phyloP scores from a whole-genome alignment of 1,284 basidiomycete species.

The Ustilago tritici region DNA sequence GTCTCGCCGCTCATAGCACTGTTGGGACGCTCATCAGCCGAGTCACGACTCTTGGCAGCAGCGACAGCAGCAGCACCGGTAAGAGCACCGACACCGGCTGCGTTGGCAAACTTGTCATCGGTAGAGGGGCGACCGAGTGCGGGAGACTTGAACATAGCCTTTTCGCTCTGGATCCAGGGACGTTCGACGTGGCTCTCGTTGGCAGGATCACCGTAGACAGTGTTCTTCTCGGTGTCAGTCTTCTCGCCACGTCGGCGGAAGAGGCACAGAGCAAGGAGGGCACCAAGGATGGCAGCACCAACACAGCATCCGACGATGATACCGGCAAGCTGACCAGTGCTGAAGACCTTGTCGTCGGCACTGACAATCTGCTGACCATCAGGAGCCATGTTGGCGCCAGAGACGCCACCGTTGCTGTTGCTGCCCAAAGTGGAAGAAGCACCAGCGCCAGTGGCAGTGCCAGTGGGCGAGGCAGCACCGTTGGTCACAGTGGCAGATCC shows the following conservation, averaged over 20 bases:
- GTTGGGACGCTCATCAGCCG: slow-evolving; percentile 49
- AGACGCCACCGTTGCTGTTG: slow-evolving; percentile 10
- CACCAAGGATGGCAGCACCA: slow-evolving; percentile 59
- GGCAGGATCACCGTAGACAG: slow-evolving; percentile 36
- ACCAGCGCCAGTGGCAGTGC: slow-evolving; percentile 2
- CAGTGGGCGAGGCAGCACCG: slow-evolving; percentile 17
- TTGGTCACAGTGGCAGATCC: slow-evolving; percentile 28
- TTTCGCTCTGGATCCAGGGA: slow-evolving; percentile 56
- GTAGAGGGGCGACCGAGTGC: slow-evolving; percentile 40
- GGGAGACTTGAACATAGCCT: slow-evolving; percentile 47
- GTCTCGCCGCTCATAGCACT: slow-evolving; percentile 54
- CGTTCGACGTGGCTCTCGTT: slow-evolving; percentile 53
- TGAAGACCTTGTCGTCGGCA: slow-evolving; percentile 37
- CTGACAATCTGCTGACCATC: slow-evolving; percentile 37
- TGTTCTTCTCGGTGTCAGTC: slow-evolving; percentile 41
- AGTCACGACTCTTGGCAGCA: slow-evolving; percentile 40
- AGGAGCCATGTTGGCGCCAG: slow-evolving; percentile 27
- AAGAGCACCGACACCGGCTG: slow-evolving; percentile 43
- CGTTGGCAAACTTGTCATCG: slow-evolving; percentile 40
- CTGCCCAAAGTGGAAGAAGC: slow-evolving; percentile 17
- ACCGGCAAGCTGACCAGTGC: slow-evolving; percentile 50
- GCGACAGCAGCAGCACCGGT: slow-evolving; percentile 46
- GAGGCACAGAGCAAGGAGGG: slow-evolving; percentile 47
- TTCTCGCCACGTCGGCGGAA: slow-evolving; percentile 39
- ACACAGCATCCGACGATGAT: slow-evolving; percentile 58